Evolutionary conservation across 2,329 filamentous ascomycete genomes (phyloP).

Genomic region (Lachnellula arida): DNA sequence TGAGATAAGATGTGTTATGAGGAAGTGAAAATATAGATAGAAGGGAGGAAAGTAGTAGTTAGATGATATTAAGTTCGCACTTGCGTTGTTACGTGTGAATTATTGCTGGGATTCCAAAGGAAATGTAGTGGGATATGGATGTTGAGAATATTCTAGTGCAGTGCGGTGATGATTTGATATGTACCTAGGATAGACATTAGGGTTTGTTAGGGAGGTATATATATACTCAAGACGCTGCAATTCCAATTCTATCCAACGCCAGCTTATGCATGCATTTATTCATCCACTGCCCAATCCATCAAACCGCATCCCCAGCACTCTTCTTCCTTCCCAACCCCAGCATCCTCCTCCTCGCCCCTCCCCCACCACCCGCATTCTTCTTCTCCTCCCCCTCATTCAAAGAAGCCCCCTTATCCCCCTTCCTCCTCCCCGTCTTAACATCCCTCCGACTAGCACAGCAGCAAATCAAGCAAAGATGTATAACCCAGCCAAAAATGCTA

Average conservation of each 20-base stretch:
- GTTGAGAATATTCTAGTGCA: no score
- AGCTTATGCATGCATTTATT: neutral
- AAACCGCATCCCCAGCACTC: slow-evolving; percentile 16
- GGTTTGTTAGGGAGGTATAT: no score
- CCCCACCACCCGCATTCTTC: slow-evolving; percentile 6
- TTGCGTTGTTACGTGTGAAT: no score
- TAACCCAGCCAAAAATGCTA: slow-evolving; percentile 62
- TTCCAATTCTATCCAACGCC: neutral
- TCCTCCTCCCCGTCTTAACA: slow-evolving; percentile 29
- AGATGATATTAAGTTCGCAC: no score
- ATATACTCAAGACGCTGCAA: neutral
- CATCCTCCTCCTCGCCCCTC: slow-evolving; percentile 10
- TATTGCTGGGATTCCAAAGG: no score
- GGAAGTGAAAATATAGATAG: no score
- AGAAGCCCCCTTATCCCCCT: slow-evolving; percentile 26
- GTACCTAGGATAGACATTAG: no score
- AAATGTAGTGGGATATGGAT: no score
- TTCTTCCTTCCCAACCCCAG: slow-evolving; percentile 14
- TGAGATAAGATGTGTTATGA: no score
- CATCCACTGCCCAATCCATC: neutral
- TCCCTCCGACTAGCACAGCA: slow-evolving; percentile 49
- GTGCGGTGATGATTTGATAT: no score
- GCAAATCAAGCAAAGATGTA: slow-evolving; percentile 74
- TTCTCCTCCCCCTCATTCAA: slow-evolving; percentile 16
- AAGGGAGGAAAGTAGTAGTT: no score